phyloP scores from a whole-genome alignment of 2,329 filamentous ascomycete species.

The Gliomastix tumulicola region DNA sequence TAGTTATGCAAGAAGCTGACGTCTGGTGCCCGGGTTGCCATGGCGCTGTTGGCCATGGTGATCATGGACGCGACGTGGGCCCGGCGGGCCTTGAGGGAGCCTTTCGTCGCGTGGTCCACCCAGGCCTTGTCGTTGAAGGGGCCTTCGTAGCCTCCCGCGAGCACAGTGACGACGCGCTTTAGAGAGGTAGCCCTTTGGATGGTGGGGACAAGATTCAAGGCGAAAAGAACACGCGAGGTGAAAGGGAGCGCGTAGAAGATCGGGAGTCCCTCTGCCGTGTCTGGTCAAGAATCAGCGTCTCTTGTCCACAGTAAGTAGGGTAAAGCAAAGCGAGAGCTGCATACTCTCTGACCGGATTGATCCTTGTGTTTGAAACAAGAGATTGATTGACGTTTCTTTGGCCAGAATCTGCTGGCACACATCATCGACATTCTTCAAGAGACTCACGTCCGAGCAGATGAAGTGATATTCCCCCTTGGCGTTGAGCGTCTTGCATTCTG shows the following conservation, averaged over 20 bases:
- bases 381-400: conserved; percentile 34
- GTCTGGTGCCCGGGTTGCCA: conserved; percentile 11
- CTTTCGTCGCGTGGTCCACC: conserved; percentile 9
- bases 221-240: conserved; percentile 52
- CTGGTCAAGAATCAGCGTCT: too few species aligned
- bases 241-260: conserved; percentile 41
- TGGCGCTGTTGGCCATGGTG: conserved; percentile 15
- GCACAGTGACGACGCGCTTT: conserved; percentile 15
- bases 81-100: conserved; percentile 11
- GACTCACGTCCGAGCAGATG: conserved; percentile 39
- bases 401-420: conserved; percentile 35
- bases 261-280: conserved; percentile 51
- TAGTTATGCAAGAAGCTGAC: conserved; percentile 20
- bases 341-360: conserved; percentile 13
- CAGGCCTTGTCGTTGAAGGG: background rate
- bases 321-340: background rate
- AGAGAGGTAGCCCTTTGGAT: conserved; percentile 21
- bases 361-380: conserved; percentile 37
- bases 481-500: conserved; percentile 34
- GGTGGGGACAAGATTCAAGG: conserved; percentile 48
- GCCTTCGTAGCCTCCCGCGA: conserved; percentile 13
- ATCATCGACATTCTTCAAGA: conserved; percentile 42
- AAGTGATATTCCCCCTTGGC: conserved; percentile 35
- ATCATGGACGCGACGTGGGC: conserved; percentile 13
- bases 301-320: background rate